Percentiles rank a stretch among this genome's conserved stretches.
Evolutionary conservation across 2,329 filamentous ascomycete species (phyloP).

Genomic region (Beauveria pseudobassiana): DNA sequence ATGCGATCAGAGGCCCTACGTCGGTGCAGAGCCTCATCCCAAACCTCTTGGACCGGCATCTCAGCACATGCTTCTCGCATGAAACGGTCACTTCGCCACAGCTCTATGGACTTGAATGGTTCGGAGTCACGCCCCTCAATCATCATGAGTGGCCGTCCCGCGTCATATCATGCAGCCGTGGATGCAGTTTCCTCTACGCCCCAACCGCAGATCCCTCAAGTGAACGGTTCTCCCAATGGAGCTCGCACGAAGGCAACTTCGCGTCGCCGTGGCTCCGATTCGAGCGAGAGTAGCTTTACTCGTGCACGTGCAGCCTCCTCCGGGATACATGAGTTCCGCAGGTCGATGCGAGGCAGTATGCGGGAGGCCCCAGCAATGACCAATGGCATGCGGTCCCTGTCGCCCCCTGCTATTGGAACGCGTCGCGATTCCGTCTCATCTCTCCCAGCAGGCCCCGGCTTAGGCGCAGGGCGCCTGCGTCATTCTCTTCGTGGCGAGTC

Average conservation of each 20-base stretch:
- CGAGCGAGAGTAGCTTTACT: slow-evolving; percentile 77
- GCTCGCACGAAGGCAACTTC: slow-evolving; percentile 27
- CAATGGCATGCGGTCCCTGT: slow-evolving; percentile 56
- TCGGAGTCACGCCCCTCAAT: slow-evolving; percentile 9
- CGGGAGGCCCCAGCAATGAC: slow-evolving; percentile 21
- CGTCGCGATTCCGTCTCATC: slow-evolving; percentile 34
- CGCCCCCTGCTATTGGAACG: slow-evolving; percentile 53
- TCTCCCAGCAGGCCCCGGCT: slow-evolving; percentile 22
- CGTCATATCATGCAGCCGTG: slow-evolving; percentile 23
- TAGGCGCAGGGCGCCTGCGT: slow-evolving; percentile 30
- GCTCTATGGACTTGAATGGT: not conserved
- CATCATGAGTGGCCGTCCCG: slow-evolving; percentile 18
- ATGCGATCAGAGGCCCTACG: slow-evolving; percentile 13
- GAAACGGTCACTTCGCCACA: slow-evolving; percentile 9
- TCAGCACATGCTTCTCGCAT: not conserved
- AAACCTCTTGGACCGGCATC: not conserved
- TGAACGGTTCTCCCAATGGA: slow-evolving; percentile 17
- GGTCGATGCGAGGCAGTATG: slow-evolving; percentile 56
- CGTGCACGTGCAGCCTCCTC: slow-evolving; percentile 44
- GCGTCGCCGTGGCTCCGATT: slow-evolving; percentile 52
- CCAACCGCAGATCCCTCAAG: slow-evolving; percentile 20
- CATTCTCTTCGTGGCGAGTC: slow-evolving; percentile 37
- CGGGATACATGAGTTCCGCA: slow-evolving; percentile 56
- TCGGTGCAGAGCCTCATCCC: not conserved
- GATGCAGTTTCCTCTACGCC: slow-evolving; percentile 14